Evolutionary conservation across 768 basidiomycete genomes (phyloP).

Genomic region (Pleurotus sapidus): DNA sequence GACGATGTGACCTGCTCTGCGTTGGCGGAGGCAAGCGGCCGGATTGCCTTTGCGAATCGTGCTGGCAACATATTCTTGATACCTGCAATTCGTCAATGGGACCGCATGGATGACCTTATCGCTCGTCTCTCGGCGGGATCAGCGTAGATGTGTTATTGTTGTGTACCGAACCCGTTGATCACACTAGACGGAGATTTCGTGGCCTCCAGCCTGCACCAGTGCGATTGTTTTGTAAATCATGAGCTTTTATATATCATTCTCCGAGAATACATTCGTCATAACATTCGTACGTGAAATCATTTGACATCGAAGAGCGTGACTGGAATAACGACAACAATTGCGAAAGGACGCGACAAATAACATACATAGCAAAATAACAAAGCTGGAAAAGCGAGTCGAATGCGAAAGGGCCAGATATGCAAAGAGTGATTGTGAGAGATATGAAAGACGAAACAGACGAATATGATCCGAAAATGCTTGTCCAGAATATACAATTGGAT

Average conservation of each 20-base stretch:
- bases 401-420: background rate
- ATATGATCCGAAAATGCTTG: background rate
- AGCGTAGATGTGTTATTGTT: too few relatives aligned
- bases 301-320: constrained; percentile 7
- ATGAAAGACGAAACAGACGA: background rate
- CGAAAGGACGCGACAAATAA: background rate
- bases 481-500: constrained; percentile 5
- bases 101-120: too few relatives aligned
- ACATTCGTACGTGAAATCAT: constrained; percentile 1
- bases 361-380: constrained; percentile 6
- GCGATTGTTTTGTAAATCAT: too few relatives aligned
- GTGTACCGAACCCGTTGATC: too few relatives aligned
- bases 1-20: constrained; percentile 3
- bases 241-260: too few relatives aligned
- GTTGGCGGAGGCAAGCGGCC: constrained; percentile 1
- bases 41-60: constrained; percentile 2
- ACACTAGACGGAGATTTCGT: too few relatives aligned
- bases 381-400: background rate
- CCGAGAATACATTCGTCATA: background rate
- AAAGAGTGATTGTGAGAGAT: background rate
- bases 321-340: background rate
- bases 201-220: too few relatives aligned
- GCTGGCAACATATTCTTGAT: background rate
- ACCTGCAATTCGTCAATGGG: background rate
- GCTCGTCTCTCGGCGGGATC: too few relatives aligned